Percentiles rank a stretch among this genome's conserved stretches.
These are phyloP conservation scores for Tulasnella sp. DNA, from an alignment of 768 basidiomycete species.

Conservation along the genomic window DNA sequence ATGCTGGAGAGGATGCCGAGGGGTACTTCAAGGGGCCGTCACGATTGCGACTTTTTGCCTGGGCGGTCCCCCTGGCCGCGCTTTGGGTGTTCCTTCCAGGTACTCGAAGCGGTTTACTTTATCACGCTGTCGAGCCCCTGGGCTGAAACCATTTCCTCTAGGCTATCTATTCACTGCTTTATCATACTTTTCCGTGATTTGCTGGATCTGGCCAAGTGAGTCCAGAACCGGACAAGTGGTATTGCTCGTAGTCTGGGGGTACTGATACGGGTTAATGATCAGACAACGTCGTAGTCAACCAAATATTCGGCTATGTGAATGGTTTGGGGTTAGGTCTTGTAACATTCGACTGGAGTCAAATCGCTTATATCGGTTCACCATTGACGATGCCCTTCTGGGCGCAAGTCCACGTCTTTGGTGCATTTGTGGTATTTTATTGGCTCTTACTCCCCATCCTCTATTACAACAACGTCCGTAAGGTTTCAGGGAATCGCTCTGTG, in stretches of 20 bases:
- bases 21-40: conserved; percentile 48
- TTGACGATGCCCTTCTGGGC: conserved; percentile 96
- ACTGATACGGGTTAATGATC: background rate
- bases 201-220: conserved; percentile 66
- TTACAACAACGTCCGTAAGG: conserved; percentile 80
- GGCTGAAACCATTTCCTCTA: conserved; percentile 35
- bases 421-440: conserved; percentile 92
- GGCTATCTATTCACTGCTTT: conserved; percentile 91
- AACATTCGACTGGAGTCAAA: conserved; percentile 90
- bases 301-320: conserved; percentile 78
- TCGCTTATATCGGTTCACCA: conserved; percentile 65
- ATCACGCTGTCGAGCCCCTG: background rate
- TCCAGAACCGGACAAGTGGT: background rate
- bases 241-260: background rate
- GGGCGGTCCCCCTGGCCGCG: conserved; percentile 60
- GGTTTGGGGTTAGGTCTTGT: conserved; percentile 86
- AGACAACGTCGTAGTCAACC: conserved; percentile 76
- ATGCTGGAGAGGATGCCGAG: conserved; percentile 79
- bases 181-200: conserved; percentile 83
- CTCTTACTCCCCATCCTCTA: conserved; percentile 83
- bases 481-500: background rate
- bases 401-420: conserved; percentile 78
- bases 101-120: conserved; percentile 35
- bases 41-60: conserved; percentile 77
- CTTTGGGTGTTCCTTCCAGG: conserved; percentile 89